phyloP scores from a whole-genome alignment of 2,329 filamentous ascomycete genomes.

The Tolypocladium pustulatum region DNA sequence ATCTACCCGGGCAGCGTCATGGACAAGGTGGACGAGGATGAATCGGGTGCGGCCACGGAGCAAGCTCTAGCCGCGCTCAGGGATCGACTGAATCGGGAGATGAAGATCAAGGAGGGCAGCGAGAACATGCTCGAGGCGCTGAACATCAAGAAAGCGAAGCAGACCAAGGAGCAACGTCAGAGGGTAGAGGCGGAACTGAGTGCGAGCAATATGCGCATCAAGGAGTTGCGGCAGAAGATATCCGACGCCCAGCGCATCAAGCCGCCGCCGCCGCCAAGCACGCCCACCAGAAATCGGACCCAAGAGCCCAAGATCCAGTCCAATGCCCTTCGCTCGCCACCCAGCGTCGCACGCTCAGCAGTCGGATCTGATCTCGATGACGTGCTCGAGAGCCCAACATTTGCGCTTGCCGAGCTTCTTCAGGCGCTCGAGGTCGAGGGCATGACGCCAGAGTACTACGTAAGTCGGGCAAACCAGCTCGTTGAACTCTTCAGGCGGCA shows the following conservation, averaged over 20 bases:
- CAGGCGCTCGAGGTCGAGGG: slow-evolving; percentile 82
- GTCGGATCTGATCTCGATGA: slow-evolving; percentile 56
- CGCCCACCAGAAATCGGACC: slow-evolving; percentile 41
- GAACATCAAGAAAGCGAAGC: slow-evolving; percentile 90
- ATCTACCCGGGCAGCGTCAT: slow-evolving; percentile 28
- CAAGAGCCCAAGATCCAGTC: slow-evolving; percentile 34
- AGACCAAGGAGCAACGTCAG: slow-evolving; percentile 74
- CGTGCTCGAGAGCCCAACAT: slow-evolving; percentile 76
- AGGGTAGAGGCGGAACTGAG: slow-evolving; percentile 82
- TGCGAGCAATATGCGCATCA: slow-evolving; percentile 68
- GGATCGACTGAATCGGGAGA: slow-evolving; percentile 84
- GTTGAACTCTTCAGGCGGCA: slow-evolving; percentile 96
- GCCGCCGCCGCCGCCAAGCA: slow-evolving; percentile 32
- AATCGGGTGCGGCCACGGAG: slow-evolving; percentile 47
- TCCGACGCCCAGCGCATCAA: slow-evolving; percentile 46
- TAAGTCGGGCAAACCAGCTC: slow-evolving; percentile 79
- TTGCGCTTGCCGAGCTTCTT: slow-evolving; percentile 78
- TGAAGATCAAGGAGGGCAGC: slow-evolving; percentile 95
- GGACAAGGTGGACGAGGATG: slow-evolving; percentile 55
- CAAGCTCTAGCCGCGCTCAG: slow-evolving; percentile 65
- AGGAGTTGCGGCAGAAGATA: slow-evolving; percentile 49
- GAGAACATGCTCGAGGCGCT: slow-evolving; percentile 96
- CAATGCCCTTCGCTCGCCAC: slow-evolving; percentile 44
- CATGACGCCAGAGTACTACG: slow-evolving; percentile 89
- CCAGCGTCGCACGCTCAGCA: slow-evolving; percentile 43